Percentiles rank a stretch among this genome's conserved stretches.
Evolutionary conservation across 2,329 filamentous ascomycete species (phyloP).

Genomic region (Sporothrix phasma): DNA sequence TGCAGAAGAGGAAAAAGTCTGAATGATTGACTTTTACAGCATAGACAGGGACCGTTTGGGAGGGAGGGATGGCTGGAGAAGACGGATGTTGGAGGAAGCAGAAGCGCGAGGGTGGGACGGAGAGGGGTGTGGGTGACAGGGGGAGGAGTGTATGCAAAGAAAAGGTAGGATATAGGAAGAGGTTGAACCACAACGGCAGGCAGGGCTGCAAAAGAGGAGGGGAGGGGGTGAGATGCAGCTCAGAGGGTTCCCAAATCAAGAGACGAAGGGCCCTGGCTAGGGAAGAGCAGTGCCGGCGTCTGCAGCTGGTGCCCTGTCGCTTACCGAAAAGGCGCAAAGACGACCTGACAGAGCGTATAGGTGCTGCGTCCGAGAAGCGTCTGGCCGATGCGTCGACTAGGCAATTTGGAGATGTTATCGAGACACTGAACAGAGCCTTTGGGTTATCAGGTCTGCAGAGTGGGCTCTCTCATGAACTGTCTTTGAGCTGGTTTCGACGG

Average conservation of each 20-base stretch:
- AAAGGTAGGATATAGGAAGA: background rate
- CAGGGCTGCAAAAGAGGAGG: background rate
- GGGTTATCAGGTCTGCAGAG: background rate
- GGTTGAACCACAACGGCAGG: background rate
- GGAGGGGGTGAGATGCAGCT: slow-evolving; percentile 4
- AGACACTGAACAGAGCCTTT: background rate
- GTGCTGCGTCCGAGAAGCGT: background rate
- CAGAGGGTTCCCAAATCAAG: background rate
- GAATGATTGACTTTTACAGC: slow-evolving; percentile 7
- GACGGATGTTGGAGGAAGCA: background rate
- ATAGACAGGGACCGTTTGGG: slow-evolving; percentile 10
- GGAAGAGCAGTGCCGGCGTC: background rate
- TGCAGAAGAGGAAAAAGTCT: background rate
- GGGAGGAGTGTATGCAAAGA: background rate
- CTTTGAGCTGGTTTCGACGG: too few species aligned
- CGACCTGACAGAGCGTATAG: background rate
- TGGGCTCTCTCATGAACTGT: too few species aligned
- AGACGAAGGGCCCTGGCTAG: background rate
- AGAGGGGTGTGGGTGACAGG: background rate
- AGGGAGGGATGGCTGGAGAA: background rate
- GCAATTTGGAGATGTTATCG: background rate
- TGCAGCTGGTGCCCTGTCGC: background rate
- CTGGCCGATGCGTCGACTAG: background rate
- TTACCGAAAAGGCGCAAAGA: background rate
- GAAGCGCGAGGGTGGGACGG: background rate